Evolutionary conservation across 768 basidiomycete genomes (phyloP), one percentile per base, ranked within the genome.

Genomic region (Boletus coccyginus): DNA sequence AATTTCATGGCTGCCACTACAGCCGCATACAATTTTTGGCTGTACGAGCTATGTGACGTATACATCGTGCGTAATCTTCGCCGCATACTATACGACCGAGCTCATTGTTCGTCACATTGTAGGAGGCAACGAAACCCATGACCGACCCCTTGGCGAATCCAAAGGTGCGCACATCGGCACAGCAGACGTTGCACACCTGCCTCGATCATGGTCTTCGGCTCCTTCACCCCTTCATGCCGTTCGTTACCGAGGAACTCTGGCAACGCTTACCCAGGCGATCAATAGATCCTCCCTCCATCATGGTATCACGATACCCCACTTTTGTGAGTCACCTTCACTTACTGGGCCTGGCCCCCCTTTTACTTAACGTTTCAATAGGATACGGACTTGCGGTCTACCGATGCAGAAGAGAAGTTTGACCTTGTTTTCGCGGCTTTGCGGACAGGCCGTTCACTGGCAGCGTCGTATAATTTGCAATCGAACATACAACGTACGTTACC

Each of bases 101-200:
- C 40, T 21, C 56, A 36, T 52, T 32, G 24, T 38, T 41, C 27
- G 56, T 49, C 16, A 27, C 56, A 44, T 63, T 42, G 47, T 70
- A 96, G 93, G 96, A 99, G 82, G 97, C 93, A 4, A 97, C 96
- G 87, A 99, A 99, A 73, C 93, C 94, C 10, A 92, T 98, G 85
- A 93, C 94, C 2, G 95, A 97, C 61, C 83, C 87, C 24, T 78
- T 84, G 5, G 83, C 86, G 1, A 78, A 88, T 8, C 65, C 76
- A 2, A 78, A 78, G 13, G 83, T 81, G 10, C 85, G 87, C 39
- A 78, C 77, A 48, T 98, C 95, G 12, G 91, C 96, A 5, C 95
- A 97, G 67, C 92, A 98, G 74, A 98, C 96, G 0, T 76, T 99
- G 38, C 97, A 98, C 73, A 95, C 89, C 8, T 96, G 94, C 70